A percentile compares a stretch with the other conserved stretches of the same genome.
These are phyloP conservation scores for Phyllosticta citriasiana DNA, from an alignment of 2,329 filamentous ascomycete genomes.

Conservation along the genomic window DNA sequence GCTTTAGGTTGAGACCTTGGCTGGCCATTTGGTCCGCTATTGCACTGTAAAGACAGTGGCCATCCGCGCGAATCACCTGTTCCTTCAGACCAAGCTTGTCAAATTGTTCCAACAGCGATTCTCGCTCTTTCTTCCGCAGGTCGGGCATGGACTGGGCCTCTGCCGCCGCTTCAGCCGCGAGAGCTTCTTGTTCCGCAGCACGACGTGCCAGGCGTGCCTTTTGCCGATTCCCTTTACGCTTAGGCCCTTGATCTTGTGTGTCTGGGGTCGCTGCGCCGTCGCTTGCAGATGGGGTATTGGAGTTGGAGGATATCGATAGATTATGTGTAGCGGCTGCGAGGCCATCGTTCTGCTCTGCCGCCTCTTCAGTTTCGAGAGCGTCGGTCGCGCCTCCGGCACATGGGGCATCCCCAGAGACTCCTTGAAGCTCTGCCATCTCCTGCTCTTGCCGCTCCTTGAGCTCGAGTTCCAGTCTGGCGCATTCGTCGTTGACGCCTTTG, in stretches of 20 bases:
- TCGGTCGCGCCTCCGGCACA: neutral
- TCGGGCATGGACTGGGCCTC: conserved; percentile 52
- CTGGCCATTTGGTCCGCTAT: conserved; percentile 71
- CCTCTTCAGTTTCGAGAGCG: neutral
- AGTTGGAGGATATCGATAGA: conserved; percentile 13
- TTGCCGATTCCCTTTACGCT: conserved; percentile 77
- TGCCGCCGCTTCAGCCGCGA: conserved; percentile 54
- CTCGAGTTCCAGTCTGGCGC: conserved; percentile 47
- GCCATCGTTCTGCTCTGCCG: conserved; percentile 10
- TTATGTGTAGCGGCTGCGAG: conserved; percentile 10
- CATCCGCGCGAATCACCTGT: conserved; percentile 76
- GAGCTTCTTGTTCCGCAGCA: conserved; percentile 71
- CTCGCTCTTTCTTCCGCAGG: conserved; percentile 27
- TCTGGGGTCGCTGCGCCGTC: neutral
- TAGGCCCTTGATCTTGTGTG: conserved; percentile 12
- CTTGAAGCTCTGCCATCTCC: conserved; percentile 37
- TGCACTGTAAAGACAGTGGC: conserved; percentile 89
- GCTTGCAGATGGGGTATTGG: conserved; percentile 9
- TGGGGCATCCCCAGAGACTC: conserved; percentile 23
- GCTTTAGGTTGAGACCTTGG: conserved; percentile 22
- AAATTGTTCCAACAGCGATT: conserved; percentile 61
- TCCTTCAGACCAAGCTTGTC: conserved; percentile 55
- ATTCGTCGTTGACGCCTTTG: conserved; percentile 52
- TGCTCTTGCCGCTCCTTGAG: conserved; percentile 44
- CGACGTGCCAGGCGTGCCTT: conserved; percentile 85